Evolutionary conservation across 768 basidiomycete species (phyloP).

Genomic region (Mycena sanguinolenta): DNA sequence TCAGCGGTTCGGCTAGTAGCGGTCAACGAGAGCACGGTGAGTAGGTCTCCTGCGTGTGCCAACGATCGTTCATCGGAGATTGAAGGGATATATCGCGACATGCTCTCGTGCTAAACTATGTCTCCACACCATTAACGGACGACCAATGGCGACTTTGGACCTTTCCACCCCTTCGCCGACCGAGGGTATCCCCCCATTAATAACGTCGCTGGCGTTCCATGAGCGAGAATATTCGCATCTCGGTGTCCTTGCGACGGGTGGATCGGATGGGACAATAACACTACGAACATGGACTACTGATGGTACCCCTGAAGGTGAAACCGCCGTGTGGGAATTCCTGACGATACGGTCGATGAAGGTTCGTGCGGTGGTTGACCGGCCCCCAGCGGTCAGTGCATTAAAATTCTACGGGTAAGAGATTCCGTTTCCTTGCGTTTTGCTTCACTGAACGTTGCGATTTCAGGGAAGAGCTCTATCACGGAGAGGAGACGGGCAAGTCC

Average conservation of each 20-base stretch:
- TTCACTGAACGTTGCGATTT: constrained; percentile 10
- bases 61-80: constrained; percentile 10
- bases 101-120: constrained; percentile 80
- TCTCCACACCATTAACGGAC: constrained; percentile 89
- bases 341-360: constrained; percentile 77
- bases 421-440: not conserved
- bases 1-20: constrained; percentile 74
- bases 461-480: constrained; percentile 73
- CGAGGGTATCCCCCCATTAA: constrained; percentile 61
- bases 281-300: constrained; percentile 90
- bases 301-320: constrained; percentile 73
- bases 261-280: constrained; percentile 80
- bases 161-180: constrained; percentile 61
- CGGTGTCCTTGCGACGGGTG: constrained; percentile 86
- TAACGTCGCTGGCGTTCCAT: constrained; percentile 87
- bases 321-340: constrained; percentile 82
- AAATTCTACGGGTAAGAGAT: constrained; percentile 78
- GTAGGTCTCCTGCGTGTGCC: constrained; percentile 41
- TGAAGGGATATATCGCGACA: constrained; percentile 88
- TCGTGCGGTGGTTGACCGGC: constrained; percentile 56
- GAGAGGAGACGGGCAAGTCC: constrained; percentile 73
- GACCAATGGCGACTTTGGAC: constrained; percentile 80
- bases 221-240: constrained; percentile 88
- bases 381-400: constrained; percentile 79
- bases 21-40: constrained; percentile 89